A percentile compares a stretch with the other conserved stretches of the same genome.
phyloP scores from a whole-genome alignment of 306 rosid genomes.

The Pyrus betulifolia region DNA sequence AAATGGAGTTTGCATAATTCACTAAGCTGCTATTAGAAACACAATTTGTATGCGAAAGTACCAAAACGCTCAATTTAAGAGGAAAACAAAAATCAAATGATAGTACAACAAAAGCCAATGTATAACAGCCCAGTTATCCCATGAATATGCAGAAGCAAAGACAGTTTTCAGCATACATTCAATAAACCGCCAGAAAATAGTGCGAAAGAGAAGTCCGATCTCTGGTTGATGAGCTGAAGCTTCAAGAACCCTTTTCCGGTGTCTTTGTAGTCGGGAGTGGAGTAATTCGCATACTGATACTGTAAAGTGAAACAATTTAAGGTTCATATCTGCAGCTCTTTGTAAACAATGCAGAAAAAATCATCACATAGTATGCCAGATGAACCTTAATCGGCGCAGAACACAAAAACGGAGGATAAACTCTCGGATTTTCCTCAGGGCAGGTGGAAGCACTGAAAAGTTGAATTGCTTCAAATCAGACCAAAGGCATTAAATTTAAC shows the following conservation, averaged over 20 bases:
- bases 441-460: conserved; percentile 58
- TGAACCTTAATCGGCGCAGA: conserved; percentile 74
- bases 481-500: neutral
- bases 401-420: conserved; percentile 56
- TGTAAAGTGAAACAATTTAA: conserved; percentile 22
- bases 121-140: neutral
- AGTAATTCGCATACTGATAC: conserved; percentile 76
- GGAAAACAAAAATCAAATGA: neutral
- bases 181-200: conserved; percentile 63
- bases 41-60: neutral
- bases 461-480: conserved; percentile 6
- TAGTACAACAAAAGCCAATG: neutral
- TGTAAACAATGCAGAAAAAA: conserved; percentile 2
- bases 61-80: neutral
- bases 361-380: neutral
- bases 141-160: neutral
- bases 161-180: conserved; percentile 29
- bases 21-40: neutral
- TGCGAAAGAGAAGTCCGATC: conserved; percentile 71
- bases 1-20: no score
- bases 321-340: neutral
- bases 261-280: conserved; percentile 39
- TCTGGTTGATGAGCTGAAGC: conserved; percentile 80
- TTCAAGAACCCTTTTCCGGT: conserved; percentile 62
- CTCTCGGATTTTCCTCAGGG: conserved; percentile 47